Conservation (phyloP, 2,329 filamentous ascomycete species). For the Stemphylium lycopersici region DNA sequence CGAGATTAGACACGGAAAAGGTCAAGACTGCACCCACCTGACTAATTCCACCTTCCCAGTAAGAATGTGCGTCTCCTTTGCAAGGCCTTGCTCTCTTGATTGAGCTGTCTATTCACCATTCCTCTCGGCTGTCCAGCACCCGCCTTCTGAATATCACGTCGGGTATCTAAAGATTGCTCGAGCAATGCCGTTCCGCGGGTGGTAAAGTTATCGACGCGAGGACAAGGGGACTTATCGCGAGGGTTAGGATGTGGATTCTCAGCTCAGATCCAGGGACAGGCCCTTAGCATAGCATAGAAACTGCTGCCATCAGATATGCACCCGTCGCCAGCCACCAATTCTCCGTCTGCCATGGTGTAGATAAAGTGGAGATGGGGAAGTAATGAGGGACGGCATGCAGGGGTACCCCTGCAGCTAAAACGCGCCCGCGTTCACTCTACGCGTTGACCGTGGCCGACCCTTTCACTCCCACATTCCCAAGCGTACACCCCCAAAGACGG, state of each 20-base stretch:
- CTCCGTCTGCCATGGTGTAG: conserved; percentile 31
- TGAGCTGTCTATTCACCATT: conserved; percentile 49
- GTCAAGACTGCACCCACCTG: neutral
- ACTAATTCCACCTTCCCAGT: conserved; percentile 66
- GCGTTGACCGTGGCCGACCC: conserved; percentile 23
- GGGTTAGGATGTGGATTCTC: conserved; percentile 64
- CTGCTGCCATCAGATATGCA: conserved; percentile 53
- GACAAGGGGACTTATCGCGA: conserved; percentile 36
- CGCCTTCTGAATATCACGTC: conserved; percentile 58
- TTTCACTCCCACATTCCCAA: conserved; percentile 9
- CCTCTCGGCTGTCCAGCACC: conserved; percentile 55
- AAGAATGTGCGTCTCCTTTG: conserved; percentile 63
- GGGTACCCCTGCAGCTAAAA: conserved; percentile 22
- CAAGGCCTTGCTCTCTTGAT: conserved; percentile 58
- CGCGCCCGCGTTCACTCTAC: conserved; percentile 27
- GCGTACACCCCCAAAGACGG: conserved; percentile 3
- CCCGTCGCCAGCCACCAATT: conserved; percentile 38
- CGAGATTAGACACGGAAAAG: conserved; percentile 9
- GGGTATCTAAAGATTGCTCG: conserved; percentile 54
- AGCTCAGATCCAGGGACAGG: conserved; percentile 74
- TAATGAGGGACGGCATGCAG: conserved; percentile 7
- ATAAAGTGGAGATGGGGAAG: conserved; percentile 14
- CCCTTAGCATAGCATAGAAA: conserved; percentile 50
- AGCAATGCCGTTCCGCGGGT: conserved; percentile 63
- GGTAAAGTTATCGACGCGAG: conserved; percentile 58